Evolutionary conservation across 306 rosid species (phyloP).

Genomic region (Delonix regia): DNA sequence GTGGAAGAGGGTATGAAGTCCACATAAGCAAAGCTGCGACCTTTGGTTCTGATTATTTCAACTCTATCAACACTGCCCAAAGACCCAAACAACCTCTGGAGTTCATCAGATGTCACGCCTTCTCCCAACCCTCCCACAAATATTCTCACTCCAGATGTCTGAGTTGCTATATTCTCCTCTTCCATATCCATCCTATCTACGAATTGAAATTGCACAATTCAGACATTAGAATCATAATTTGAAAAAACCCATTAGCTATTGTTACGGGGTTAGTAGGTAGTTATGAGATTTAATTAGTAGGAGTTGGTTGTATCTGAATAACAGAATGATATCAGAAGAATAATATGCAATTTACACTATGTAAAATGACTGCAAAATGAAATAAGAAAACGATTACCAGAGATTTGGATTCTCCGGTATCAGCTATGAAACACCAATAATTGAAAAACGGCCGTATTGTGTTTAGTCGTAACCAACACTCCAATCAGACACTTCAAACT

Average conservation of each 20-base stretch:
- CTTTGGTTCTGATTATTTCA: slow-evolving; percentile 72
- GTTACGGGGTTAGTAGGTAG: too few species aligned
- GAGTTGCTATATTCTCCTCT: slow-evolving; percentile 9
- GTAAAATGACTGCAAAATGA: too few species aligned
- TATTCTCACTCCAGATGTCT: slow-evolving; percentile 42
- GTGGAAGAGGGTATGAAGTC: slow-evolving; percentile 61
- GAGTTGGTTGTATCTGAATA: too few species aligned
- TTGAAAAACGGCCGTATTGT: too few species aligned
- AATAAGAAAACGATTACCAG: too few species aligned
- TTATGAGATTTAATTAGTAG: too few species aligned
- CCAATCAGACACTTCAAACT: background rate
- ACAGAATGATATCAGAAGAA: too few species aligned
- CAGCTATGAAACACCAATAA: background rate
- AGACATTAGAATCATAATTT: background rate
- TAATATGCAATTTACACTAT: too few species aligned
- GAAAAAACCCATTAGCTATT: too few species aligned
- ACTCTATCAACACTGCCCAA: slow-evolving; percentile 57
- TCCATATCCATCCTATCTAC: slow-evolving; percentile 16
- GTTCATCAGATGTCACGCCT: slow-evolving; percentile 57
- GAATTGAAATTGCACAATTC: background rate
- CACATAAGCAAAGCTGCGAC: slow-evolving; percentile 80
- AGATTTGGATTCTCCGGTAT: too few species aligned
- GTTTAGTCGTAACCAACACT: background rate
- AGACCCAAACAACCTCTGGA: slow-evolving; percentile 52
- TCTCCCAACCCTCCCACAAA: slow-evolving; percentile 81